Conservation (phyloP, 1,284 basidiomycete species). For the Spongispora temasekensis region DNA sequence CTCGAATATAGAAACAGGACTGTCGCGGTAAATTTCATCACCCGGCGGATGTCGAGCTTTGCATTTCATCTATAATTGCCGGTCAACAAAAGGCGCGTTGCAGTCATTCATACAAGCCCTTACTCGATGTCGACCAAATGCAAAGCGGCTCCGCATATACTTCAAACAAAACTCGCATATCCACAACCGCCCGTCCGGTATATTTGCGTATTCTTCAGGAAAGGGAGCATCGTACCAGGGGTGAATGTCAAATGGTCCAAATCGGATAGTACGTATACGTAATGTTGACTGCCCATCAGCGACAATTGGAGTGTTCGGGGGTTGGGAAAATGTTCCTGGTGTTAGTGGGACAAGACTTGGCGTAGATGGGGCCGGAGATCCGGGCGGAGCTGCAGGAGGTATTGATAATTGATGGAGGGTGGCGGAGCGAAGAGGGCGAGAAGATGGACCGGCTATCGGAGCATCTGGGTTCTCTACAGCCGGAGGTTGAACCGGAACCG, state of each 20-base stretch:
- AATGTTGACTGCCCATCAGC: slow-evolving; percentile 44
- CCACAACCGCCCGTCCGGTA: slow-evolving; percentile 93
- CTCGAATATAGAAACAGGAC: slow-evolving; percentile 89
- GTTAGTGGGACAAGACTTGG: slow-evolving; percentile 39
- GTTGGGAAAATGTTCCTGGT: slow-evolving; percentile 35
- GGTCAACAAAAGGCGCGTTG: slow-evolving; percentile 18
- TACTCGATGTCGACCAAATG: slow-evolving; percentile 84
- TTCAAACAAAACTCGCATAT: slow-evolving; percentile 98
- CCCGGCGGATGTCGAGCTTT: slow-evolving; percentile 94
- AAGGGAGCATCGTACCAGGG: slow-evolving; percentile 99
- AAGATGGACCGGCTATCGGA: slow-evolving; percentile 57
- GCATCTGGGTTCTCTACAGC: slow-evolving; percentile 42
- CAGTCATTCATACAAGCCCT: slow-evolving; percentile 28
- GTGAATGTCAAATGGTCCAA: slow-evolving; percentile 94
- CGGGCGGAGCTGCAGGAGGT: slow-evolving; percentile 29
- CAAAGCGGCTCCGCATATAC: slow-evolving; percentile 97
- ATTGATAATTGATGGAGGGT: slow-evolving; percentile 41
- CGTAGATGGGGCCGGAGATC: slow-evolving; percentile 42
- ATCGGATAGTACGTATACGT: slow-evolving; percentile 86
- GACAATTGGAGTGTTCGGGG: slow-evolving; percentile 24
- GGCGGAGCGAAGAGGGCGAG: slow-evolving; percentile 64
- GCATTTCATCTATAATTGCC: slow-evolving; percentile 78
- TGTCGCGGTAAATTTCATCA: slow-evolving; percentile 97
- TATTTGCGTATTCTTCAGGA: slow-evolving; percentile 94
- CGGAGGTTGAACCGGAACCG: slow-evolving; percentile 40